Evolutionary conservation across 1,284 basidiomycete species (phyloP).

Genomic region (Pisolithus thermaeus): DNA sequence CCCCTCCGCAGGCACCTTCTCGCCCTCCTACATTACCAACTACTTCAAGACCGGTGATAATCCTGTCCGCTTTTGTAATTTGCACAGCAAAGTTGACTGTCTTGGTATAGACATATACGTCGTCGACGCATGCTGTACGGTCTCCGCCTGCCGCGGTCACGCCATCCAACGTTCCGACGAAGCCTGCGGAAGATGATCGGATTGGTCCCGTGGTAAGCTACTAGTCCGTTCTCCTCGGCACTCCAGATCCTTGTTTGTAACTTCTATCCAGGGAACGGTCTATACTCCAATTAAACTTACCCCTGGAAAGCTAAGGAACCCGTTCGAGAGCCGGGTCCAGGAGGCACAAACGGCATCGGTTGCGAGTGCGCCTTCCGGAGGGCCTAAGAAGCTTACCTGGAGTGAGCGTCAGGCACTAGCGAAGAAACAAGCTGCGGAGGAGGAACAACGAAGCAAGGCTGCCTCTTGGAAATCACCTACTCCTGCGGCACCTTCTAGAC

Average conservation of each 20-base stretch:
- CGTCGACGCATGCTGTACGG: conserved; percentile 20
- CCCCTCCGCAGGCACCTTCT: conserved; percentile 44
- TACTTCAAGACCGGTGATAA: conserved; percentile 15
- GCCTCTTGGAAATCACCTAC: conserved; percentile 43
- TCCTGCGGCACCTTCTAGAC: conserved; percentile 29
- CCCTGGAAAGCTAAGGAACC: conserved; percentile 82
- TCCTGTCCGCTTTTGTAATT: neutral
- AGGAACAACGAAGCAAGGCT: conserved; percentile 63
- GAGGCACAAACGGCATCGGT: conserved; percentile 24
- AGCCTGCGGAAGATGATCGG: conserved; percentile 71
- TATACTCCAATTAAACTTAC: conserved; percentile 84
- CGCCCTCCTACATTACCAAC: conserved; percentile 36
- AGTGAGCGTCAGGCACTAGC: conserved; percentile 82
- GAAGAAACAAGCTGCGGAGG: conserved; percentile 80
- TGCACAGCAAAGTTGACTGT: neutral
- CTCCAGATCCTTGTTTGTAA: neutral
- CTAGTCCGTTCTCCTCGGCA: neutral
- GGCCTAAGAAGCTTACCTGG: conserved; percentile 81
- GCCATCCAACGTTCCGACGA: conserved; percentile 49
- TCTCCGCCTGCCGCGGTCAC: conserved; percentile 37
- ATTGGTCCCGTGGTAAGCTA: conserved; percentile 63
- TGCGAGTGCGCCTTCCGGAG: conserved; percentile 26
- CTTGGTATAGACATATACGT: conserved; percentile 15
- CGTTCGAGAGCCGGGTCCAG: conserved; percentile 44
- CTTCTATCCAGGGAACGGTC: conserved; percentile 54